These are phyloP conservation scores for Cercophora scortea DNA, from an alignment of 495 filamentous ascomycete genomes.

Conservation along the genomic window DNA sequence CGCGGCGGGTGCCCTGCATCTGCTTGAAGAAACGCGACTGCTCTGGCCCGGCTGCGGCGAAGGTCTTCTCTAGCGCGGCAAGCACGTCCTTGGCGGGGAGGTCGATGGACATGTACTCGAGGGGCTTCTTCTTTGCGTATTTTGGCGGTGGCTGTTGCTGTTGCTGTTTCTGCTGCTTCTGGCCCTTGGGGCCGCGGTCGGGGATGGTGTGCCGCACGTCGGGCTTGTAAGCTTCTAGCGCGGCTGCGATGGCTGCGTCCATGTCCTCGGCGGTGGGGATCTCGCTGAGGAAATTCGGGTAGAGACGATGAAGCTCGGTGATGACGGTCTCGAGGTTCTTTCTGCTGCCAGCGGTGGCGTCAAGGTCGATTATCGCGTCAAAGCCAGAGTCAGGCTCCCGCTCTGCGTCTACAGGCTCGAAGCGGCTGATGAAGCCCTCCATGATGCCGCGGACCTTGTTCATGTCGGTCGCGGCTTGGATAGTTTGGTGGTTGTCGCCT, in stretches of 20 bases:
- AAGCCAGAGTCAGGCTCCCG: conserved; percentile 66
- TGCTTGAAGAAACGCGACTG: conserved; percentile 63
- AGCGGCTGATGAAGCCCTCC: conserved; percentile 85
- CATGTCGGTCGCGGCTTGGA: conserved; percentile 64
- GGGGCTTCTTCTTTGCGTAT: conserved; percentile 41
- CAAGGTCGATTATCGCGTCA: conserved; percentile 76
- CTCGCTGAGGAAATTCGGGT: conserved; percentile 64
- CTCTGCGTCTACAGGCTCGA: conserved; percentile 63
- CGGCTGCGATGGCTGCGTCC: conserved; percentile 68
- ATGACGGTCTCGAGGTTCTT: conserved; percentile 81
- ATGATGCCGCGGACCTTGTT: conserved; percentile 80
- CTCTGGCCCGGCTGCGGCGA: conserved; percentile 41
- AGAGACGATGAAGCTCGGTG: conserved; percentile 56
- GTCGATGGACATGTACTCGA: conserved; percentile 79
- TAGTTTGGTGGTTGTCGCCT: conserved; percentile 97
- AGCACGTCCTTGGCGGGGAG: conserved; percentile 52
- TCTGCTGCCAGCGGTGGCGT: conserved; percentile 66
- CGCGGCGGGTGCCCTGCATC: conserved; percentile 60
- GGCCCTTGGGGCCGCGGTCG: conserved; percentile 32
- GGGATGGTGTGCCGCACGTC: conserved; percentile 64
- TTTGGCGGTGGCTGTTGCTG: conserved; percentile 22
- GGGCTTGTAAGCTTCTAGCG: conserved; percentile 72
- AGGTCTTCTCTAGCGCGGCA: conserved; percentile 57
- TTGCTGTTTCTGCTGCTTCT: conserved; percentile 32
- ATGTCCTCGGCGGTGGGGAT: conserved; percentile 67